A percentile compares a stretch with the other conserved stretches of the same genome.
Conservation (phyloP, 768 basidiomycete species). For the Leccinum olivaceopallidum region DNA sequence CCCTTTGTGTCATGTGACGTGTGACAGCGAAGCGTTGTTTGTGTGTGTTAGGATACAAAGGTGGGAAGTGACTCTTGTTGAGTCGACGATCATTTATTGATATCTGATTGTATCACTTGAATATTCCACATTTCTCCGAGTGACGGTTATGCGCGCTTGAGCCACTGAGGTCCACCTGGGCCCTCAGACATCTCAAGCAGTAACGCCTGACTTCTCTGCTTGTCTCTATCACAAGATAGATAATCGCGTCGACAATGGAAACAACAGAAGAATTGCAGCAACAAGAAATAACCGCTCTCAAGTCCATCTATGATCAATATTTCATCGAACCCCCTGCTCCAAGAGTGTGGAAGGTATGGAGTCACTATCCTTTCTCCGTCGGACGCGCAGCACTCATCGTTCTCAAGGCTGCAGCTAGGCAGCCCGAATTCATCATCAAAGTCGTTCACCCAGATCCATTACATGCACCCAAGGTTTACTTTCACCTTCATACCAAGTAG, state of each 20-base stretch:
- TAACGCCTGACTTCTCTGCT: conserved; percentile 31
- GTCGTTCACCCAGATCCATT: conserved; percentile 63
- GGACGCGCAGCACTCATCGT: conserved; percentile 7
- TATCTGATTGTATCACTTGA: conserved; percentile 11
- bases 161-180: conserved; percentile 66
- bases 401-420: conserved; percentile 59
- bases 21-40: too few species aligned
- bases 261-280: conserved; percentile 66
- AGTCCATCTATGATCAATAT: conserved; percentile 79
- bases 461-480: conserved; percentile 56
- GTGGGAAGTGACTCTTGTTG: conserved; percentile 12
- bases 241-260: conserved; percentile 53
- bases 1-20: too few species aligned
- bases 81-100: conserved; percentile 3
- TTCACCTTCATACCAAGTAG: conserved; percentile 72
- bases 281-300: conserved; percentile 74
- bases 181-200: conserved; percentile 61
- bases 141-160: conserved; percentile 67
- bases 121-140: conserved; percentile 8
- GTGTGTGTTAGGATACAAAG: too few species aligned
- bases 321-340: conserved; percentile 73
- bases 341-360: conserved; percentile 77
- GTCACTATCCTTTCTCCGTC: conserved; percentile 11
- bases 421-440: conserved; percentile 77
- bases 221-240: conserved; percentile 16